Evolutionary conservation across 208 protist genomes (phyloP), one percentile per base, ranked within the genome.

Genomic region (Acanthamoeba quina): DNA sequence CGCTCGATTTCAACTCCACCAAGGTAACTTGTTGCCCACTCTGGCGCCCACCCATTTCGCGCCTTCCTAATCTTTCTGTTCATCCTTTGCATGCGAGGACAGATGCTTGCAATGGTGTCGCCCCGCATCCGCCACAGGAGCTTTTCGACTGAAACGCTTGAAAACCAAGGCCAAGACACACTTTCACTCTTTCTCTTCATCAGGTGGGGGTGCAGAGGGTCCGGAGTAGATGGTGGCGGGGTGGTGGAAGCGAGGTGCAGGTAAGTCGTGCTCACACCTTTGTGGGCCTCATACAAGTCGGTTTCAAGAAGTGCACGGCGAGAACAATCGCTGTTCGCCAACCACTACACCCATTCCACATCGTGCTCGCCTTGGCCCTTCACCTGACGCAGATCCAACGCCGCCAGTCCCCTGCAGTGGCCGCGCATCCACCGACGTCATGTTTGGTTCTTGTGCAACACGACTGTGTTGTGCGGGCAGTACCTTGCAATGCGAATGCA

Each of bases 301-400:
- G 37, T 37, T 37, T 37, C 37, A 37, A 37, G 37, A 37, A 37
- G 37, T 37, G 37, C 37, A 4, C 2, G 0, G 2, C 41, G 41
- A 10, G 41, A 47, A 47, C 2, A 47, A 47, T 47, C 41, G 6
- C 41, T 47, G 0, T 47, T 47, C 41, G 41, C 41, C 41, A 47
- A 47, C 41, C 37, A 15, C 4, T 49, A 78, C 2, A 78, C 68
- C 34, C 37, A 78, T n/a, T 78, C 68, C 37, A 29, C 34, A 0
- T 31, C 24, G 29, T 47, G 68, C 37, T 78, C 68, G 68, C 11
- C 37, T 78, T 78, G 68, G 19, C 68, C 68, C 31, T 34, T 78
- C 37, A 78, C 68, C 68, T 78, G 29, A n/a, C 26, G 68, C 68
- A 78, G 37, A n/a, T 78, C 68, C 68, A 78, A n/a, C 68, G 68